Conservation (phyloP, 1,139 yeast genomes). For the Sugiyamaella pinicola region DNA sequence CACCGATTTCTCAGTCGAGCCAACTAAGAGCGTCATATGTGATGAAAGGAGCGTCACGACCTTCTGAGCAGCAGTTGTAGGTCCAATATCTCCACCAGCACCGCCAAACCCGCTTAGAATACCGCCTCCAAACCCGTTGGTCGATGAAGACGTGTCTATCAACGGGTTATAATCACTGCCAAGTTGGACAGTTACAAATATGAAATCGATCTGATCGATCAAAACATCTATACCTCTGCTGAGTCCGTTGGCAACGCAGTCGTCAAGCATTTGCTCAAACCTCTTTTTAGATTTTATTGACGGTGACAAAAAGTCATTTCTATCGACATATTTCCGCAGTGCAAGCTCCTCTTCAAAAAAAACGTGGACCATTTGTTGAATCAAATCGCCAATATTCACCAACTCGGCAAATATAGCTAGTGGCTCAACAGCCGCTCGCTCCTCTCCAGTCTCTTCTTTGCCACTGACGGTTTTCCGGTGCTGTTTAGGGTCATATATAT, state of each 20-base stretch:
- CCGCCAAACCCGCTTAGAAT: conserved; percentile 22
- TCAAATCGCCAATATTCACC: conserved; percentile 88
- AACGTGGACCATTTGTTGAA: conserved; percentile 88
- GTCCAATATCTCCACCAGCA: conserved; percentile 50
- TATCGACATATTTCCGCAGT: conserved; percentile 59
- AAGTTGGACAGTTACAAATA: conserved; percentile 53
- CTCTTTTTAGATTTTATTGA: conserved; percentile 78
- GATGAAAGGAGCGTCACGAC: conserved; percentile 64
- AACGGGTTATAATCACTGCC: conserved; percentile 57
- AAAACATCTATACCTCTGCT: conserved; percentile 88
- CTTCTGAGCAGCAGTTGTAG: conserved; percentile 69
- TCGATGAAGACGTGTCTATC: conserved; percentile 26
- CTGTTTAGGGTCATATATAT: conserved; percentile 68
- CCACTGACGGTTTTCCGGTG: conserved; percentile 40
- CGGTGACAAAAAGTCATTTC: conserved; percentile 77
- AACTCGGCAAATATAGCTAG: conserved; percentile 83
- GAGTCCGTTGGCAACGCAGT: conserved; percentile 87
- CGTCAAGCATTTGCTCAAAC: conserved; percentile 80
- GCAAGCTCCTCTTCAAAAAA: conserved; percentile 87
- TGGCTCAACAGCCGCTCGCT: conserved; percentile 61
- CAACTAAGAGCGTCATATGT: conserved; percentile 76
- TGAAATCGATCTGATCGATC: conserved; percentile 69
- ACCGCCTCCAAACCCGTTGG: conserved; percentile 16
- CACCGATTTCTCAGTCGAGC: conserved; percentile 84
- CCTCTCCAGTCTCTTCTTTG: conserved; percentile 28